Evolutionary conservation across 2,329 filamentous ascomycete genomes (phyloP).

Genomic region (Akanthomyces dipterigenus): DNA sequence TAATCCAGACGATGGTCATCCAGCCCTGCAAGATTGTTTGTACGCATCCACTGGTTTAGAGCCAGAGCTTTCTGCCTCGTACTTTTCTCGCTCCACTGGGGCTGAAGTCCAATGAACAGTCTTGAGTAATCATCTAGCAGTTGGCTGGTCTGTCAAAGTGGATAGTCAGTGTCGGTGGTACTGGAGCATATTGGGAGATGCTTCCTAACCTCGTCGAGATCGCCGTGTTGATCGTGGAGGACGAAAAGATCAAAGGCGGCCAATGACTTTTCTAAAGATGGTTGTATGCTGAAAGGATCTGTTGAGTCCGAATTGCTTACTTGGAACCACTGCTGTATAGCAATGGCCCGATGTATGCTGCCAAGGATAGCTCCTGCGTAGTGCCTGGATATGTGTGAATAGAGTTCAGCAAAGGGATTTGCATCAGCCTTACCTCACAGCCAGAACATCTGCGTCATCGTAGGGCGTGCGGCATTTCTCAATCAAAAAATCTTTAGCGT

Average conservation of each 20-base stretch:
- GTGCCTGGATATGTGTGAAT: constrained; percentile 44
- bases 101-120: constrained; percentile 46
- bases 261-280: constrained; percentile 62
- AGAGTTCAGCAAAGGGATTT: constrained; percentile 22
- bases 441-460: constrained; percentile 64
- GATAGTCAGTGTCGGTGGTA: not conserved
- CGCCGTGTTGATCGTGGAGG: constrained; percentile 63
- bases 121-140: constrained; percentile 58
- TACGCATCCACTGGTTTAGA: constrained; percentile 63
- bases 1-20: constrained; percentile 60
- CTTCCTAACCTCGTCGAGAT: constrained; percentile 61
- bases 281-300: constrained; percentile 31
- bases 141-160: constrained; percentile 43
- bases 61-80: constrained; percentile 61
- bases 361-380: constrained; percentile 69
- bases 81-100: constrained; percentile 47
- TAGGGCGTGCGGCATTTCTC: constrained; percentile 55
- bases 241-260: constrained; percentile 89
- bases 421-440: constrained; percentile 48
- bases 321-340: constrained; percentile 65
- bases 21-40: constrained; percentile 63
- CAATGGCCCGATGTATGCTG: constrained; percentile 73
- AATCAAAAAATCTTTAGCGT: constrained; percentile 79
- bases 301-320: constrained; percentile 24
- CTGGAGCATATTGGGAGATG: constrained; percentile 12